These are phyloP conservation scores for Phytophthora aleatoria DNA, from an alignment of 352 stramenopile genomes.

Conservation along the genomic window DNA sequence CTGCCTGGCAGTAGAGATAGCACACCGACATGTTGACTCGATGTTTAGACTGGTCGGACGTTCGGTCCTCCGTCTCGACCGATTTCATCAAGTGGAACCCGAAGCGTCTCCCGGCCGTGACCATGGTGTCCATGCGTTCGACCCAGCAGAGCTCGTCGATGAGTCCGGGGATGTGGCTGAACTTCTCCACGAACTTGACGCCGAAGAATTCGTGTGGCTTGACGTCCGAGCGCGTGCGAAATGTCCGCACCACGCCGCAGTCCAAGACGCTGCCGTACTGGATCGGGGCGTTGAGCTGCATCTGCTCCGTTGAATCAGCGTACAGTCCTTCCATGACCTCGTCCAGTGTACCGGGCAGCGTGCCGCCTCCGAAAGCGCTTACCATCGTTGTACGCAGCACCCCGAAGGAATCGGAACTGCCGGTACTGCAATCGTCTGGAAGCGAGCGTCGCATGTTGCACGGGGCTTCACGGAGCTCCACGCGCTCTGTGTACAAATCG, in stretches of 20 bases:
- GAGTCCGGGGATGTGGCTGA: conserved; percentile 27
- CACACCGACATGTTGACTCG: conserved; percentile 63
- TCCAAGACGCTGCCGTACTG: conserved; percentile 54
- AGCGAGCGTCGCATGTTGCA: conserved; percentile 18
- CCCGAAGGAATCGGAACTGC: conserved; percentile 16
- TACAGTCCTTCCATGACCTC: conserved; percentile 60
- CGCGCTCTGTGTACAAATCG: conserved; percentile 59
- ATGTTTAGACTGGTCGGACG: conserved; percentile 23
- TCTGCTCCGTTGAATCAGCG: conserved; percentile 40
- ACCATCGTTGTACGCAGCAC: conserved; percentile 44
- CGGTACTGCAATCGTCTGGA: conserved; percentile 7
- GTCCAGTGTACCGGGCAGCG: conserved; percentile 49
- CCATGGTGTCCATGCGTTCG: conserved; percentile 42
- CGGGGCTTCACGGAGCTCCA: conserved; percentile 28
- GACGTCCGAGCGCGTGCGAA: conserved; percentile 31
- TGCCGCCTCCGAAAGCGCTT: conserved; percentile 58
- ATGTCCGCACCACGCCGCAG: conserved; percentile 55
- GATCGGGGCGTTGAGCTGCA: conserved; percentile 50
- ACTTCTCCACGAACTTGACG: conserved; percentile 65
- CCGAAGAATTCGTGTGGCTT: conserved; percentile 61
- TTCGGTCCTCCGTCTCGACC: conserved; percentile 40
- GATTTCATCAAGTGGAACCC: conserved; percentile 73
- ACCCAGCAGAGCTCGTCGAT: conserved; percentile 68
- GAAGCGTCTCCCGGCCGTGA: conserved; percentile 28
- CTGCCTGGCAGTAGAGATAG: conserved; percentile 62